Evolutionary conservation across 2,329 filamentous ascomycete species (phyloP).

Genomic region (Pseudogymnoascus sp.): DNA sequence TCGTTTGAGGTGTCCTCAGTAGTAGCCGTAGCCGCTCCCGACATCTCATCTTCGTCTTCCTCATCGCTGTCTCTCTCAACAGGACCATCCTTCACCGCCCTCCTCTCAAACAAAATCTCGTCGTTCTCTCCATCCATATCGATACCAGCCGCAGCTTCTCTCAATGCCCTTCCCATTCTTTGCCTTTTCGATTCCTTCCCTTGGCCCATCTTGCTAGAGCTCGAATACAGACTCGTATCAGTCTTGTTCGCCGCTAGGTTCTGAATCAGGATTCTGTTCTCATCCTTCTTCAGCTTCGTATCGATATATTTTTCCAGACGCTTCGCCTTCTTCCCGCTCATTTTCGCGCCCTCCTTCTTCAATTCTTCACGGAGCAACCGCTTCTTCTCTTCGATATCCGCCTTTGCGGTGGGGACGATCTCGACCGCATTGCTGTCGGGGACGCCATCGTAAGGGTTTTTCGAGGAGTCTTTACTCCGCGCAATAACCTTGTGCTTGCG

Average conservation of each 20-base stretch:
- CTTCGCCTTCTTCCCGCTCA: conserved; percentile 60
- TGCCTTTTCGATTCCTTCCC: conserved; percentile 65
- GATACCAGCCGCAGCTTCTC: conserved; percentile 57
- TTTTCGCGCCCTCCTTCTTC: conserved; percentile 43
- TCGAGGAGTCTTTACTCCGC: conserved; percentile 45
- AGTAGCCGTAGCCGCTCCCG: conserved; percentile 13
- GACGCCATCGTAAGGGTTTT: conserved; percentile 32
- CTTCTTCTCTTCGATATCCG: conserved; percentile 46
- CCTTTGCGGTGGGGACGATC: conserved; percentile 40
- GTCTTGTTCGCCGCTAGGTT: conserved; percentile 72
- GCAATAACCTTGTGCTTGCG: conserved; percentile 63
- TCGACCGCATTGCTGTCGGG: conserved; percentile 49
- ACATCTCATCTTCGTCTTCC: conserved; percentile 21
- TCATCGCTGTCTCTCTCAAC: conserved; percentile 26
- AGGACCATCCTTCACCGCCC: conserved; percentile 25
- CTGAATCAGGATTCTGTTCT: conserved; percentile 74
- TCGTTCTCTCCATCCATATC: conserved; percentile 35
- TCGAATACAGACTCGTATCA: conserved; percentile 74
- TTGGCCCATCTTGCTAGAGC: conserved; percentile 68
- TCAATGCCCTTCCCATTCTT: conserved; percentile 53
- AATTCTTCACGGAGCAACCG: conserved; percentile 48
- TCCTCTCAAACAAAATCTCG: conserved; percentile 45
- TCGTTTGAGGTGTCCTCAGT: conserved; percentile 7
- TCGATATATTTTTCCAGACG: conserved; percentile 66
- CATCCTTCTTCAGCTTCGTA: conserved; percentile 88